These are phyloP conservation scores for Waltiozyma sp. DNA, from an alignment of 1,139 yeast genomes.

Conservation along the genomic window DNA sequence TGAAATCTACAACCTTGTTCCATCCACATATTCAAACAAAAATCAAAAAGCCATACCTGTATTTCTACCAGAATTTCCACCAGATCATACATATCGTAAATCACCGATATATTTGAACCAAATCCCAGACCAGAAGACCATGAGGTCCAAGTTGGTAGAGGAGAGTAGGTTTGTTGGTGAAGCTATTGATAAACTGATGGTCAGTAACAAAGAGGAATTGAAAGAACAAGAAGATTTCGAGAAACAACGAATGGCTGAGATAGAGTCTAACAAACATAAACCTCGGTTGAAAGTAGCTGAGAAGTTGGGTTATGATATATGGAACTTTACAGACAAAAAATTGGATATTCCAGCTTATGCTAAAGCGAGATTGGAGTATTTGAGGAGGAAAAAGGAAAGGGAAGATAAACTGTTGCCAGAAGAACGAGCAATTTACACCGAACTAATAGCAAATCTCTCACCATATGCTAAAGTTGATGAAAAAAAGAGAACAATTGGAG, in stretches of 20 bases:
- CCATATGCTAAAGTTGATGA: conserved; percentile 4
- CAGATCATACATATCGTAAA: conserved; percentile 79
- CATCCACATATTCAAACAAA: conserved; percentile 40
- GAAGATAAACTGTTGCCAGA: conserved; percentile 20
- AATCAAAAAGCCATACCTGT: conserved; percentile 39
- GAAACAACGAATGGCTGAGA: conserved; percentile 16
- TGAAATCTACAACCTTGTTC: conserved; percentile 41
- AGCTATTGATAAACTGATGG: conserved; percentile 52
- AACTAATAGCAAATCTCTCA: conserved; percentile 6
- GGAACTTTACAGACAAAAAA: conserved; percentile 17
- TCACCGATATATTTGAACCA: conserved; percentile 59
- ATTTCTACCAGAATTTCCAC: conserved; percentile 83
- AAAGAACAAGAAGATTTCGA: conserved; percentile 10
- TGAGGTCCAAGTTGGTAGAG: conserved; percentile 60
- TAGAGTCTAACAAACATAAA: conserved; percentile 3
- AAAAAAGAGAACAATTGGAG: background rate
- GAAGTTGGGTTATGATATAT: conserved; percentile 3
- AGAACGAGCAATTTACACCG: conserved; percentile 5
- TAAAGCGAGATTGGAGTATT: conserved; percentile 28
- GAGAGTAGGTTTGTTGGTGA: conserved; percentile 75
- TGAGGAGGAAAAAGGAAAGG: conserved; percentile 21
- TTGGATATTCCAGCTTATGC: conserved; percentile 53
- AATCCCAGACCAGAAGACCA: conserved; percentile 59
- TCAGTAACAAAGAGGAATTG: conserved; percentile 10
- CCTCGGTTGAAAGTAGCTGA: conserved; percentile 2